phyloP scores from a whole-genome alignment of 2,329 filamentous ascomycete genomes.

The Stachybotrys chartarum region DNA sequence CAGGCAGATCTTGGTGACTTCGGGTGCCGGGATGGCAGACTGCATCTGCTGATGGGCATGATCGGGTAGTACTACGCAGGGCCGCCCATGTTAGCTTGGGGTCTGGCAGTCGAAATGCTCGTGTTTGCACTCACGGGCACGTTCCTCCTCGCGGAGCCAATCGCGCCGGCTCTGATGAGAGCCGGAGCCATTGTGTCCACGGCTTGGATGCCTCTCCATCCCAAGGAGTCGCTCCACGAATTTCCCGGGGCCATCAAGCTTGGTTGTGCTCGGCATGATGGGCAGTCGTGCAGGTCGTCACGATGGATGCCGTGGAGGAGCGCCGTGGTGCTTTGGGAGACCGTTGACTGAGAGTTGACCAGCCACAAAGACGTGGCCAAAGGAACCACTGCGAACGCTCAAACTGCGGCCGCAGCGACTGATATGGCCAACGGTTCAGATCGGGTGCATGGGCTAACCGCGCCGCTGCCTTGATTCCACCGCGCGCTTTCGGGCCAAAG shows the following conservation, averaged over 20 bases:
- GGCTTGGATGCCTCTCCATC: slow-evolving; percentile 5
- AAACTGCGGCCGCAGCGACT: too few relatives aligned
- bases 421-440: too few relatives aligned
- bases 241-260: slow-evolving; percentile 16
- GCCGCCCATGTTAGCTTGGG: background rate
- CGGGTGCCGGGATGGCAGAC: slow-evolving; percentile 64
- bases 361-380: too few relatives aligned
- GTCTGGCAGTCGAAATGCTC: background rate
- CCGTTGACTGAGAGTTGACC: too few relatives aligned
- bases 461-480: too few relatives aligned
- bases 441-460: too few relatives aligned
- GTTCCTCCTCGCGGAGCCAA: slow-evolving; percentile 35
- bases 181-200: slow-evolving; percentile 11
- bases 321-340: background rate
- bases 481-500: too few relatives aligned
- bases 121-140: slow-evolving; percentile 29
- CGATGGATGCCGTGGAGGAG: background rate
- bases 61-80: slow-evolving; percentile 53
- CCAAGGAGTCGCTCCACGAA: slow-evolving; percentile 22
- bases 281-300: background rate
- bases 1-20: slow-evolving; percentile 85
- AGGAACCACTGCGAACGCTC: too few relatives aligned
- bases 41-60: slow-evolving; percentile 50
- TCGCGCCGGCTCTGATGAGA: slow-evolving; percentile 17
- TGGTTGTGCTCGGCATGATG: slow-evolving; percentile 5